Evolutionary conservation across 23 red algal species (phyloP).

Genomic region (Agarophyton chilense): DNA sequence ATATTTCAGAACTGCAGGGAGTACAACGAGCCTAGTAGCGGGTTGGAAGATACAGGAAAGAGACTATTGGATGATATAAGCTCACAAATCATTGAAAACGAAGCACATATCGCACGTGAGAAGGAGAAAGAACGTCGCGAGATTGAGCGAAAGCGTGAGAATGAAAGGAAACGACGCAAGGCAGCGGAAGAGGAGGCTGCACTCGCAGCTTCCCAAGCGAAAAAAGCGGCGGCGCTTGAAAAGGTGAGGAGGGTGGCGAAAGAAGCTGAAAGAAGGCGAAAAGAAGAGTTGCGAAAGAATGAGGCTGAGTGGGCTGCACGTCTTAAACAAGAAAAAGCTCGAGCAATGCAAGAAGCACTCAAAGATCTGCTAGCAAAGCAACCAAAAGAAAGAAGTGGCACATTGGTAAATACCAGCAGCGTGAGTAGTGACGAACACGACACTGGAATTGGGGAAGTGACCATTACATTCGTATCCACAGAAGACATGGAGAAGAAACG

Average conservation of each 20-base stretch:
- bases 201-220: slow-evolving; percentile 11
- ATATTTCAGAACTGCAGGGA: slow-evolving; percentile 86
- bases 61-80: slow-evolving; percentile 30
- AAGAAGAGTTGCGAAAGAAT: slow-evolving; percentile 7
- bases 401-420: slow-evolving; percentile 46
- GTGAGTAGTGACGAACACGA: slow-evolving; percentile 65
- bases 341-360: slow-evolving; percentile 18
- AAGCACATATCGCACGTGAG: slow-evolving; percentile 31
- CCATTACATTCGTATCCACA: slow-evolving; percentile 63
- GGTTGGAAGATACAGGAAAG: slow-evolving; percentile 62
- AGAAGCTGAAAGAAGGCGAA: slow-evolving; percentile 41
- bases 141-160: slow-evolving; percentile 27
- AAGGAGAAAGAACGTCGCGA: slow-evolving; percentile 31
- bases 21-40: slow-evolving; percentile 83
- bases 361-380: slow-evolving; percentile 33
- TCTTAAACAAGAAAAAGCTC: slow-evolving; percentile 23
- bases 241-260: slow-evolving; percentile 17
- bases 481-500: slow-evolving; percentile 65
- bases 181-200: slow-evolving; percentile 47
- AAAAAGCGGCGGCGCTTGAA: slow-evolving; percentile 23
- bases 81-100: slow-evolving; percentile 1
- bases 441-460: slow-evolving; percentile 40
- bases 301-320: slow-evolving; percentile 24
- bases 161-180: slow-evolving; percentile 44
- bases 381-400: background rate